phyloP scores from a whole-genome alignment of 208 protist species.

The Naegleria gruberi region DNA sequence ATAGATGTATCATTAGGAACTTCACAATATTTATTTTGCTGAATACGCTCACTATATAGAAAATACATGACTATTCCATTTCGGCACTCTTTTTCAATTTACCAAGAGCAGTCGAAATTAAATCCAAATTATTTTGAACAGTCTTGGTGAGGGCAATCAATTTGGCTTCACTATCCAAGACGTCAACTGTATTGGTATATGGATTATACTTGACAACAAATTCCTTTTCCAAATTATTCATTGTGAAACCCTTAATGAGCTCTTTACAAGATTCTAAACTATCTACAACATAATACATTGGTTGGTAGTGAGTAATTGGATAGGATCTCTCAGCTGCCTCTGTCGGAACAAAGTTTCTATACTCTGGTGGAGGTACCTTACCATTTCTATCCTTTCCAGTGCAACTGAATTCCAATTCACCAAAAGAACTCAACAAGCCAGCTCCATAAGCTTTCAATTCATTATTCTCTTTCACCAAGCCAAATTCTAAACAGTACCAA shows the following conservation, averaged over 20 bases:
- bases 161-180: neutral
- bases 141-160: neutral
- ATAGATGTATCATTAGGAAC: too few relatives aligned
- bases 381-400: neutral
- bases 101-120: neutral
- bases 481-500: slow-evolving; percentile 89
- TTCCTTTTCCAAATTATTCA: neutral
- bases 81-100: neutral
- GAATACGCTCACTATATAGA: too few relatives aligned
- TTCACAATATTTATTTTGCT: too few relatives aligned
- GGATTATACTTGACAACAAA: neutral
- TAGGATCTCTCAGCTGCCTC: slow-evolving; percentile 57
- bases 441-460: slow-evolving; percentile 79
- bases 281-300: slow-evolving; percentile 81
- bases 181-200: neutral
- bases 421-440: slow-evolving; percentile 81
- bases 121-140: neutral
- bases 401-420: slow-evolving; percentile 70
- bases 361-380: neutral
- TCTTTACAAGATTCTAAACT: slow-evolving; percentile 75
- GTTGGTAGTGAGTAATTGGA: slow-evolving; percentile 85
- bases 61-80: too few relatives aligned
- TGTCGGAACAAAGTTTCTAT: slow-evolving; percentile 47
- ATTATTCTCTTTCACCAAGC: slow-evolving; percentile 76
- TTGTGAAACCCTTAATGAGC: slow-evolving; percentile 67